These are phyloP conservation scores for Trichoderma gamsii DNA, from an alignment of 495 filamentous ascomycete species.

Conservation along the genomic window DNA sequence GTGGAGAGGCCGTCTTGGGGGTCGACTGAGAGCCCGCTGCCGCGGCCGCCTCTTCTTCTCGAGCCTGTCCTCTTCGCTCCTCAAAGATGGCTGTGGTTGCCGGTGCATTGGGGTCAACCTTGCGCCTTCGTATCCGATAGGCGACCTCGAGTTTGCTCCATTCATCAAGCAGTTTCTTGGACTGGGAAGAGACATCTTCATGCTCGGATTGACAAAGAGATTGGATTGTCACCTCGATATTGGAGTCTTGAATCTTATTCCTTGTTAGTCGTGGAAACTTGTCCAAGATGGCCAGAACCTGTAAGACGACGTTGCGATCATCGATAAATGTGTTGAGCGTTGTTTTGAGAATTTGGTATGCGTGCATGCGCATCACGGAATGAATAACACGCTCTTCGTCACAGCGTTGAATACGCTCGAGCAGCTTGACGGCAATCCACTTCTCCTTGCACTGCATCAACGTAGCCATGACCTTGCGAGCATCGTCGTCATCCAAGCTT, in stretches of 20 bases:
- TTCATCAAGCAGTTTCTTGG: conserved; percentile 66
- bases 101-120: conserved; percentile 39
- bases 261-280: conserved; percentile 84
- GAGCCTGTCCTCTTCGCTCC: conserved; percentile 58
- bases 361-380: conserved; percentile 91
- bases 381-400: conserved; percentile 84
- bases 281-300: conserved; percentile 84
- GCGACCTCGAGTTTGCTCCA: conserved; percentile 90
- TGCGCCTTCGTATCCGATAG: conserved; percentile 86
- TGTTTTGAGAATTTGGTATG: conserved; percentile 87
- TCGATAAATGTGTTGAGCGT: conserved; percentile 78
- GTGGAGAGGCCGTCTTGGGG: conserved; percentile 23
- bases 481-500: conserved; percentile 76
- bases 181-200: conserved; percentile 63
- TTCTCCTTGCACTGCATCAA: conserved; percentile 98
- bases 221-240: conserved; percentile 82
- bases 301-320: conserved; percentile 80
- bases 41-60: conserved; percentile 48
- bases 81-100: conserved; percentile 37
- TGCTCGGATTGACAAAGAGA: conserved; percentile 62
- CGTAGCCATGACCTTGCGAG: conserved; percentile 97
- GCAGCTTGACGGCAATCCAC: conserved; percentile 96
- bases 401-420: conserved; percentile 81
- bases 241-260: conserved; percentile 96
- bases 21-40: conserved; percentile 17